phyloP scores from a whole-genome alignment of 345 rosid genomes.

The Hypericum perforatum region DNA sequence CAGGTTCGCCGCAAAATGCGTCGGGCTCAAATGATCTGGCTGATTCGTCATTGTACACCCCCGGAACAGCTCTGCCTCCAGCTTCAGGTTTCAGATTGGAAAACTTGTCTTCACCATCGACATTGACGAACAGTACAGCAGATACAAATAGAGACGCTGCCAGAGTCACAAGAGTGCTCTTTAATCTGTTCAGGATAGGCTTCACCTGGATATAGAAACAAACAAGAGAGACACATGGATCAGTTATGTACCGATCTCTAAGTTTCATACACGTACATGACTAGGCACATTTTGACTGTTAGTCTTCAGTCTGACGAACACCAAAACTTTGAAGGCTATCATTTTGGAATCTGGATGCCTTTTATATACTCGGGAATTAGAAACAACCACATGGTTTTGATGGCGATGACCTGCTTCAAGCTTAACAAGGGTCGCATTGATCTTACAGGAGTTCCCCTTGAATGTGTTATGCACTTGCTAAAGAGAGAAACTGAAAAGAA shows the following conservation, averaged over 20 bases:
- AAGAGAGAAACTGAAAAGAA: too few relatives aligned
- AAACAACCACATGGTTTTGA: too few relatives aligned
- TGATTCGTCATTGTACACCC: slow-evolving; percentile 64
- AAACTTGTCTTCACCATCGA: slow-evolving; percentile 32
- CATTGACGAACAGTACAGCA: slow-evolving; percentile 38
- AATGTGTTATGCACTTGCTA: too few relatives aligned
- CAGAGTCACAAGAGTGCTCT: slow-evolving; percentile 62
- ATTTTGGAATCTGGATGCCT: too few relatives aligned
- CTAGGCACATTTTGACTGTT: too few relatives aligned
- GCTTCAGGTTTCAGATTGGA: slow-evolving; percentile 19
- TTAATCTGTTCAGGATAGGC: slow-evolving; percentile 67
- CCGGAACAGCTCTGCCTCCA: slow-evolving; percentile 49
- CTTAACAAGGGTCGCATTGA: too few relatives aligned
- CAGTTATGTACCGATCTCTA: not conserved
- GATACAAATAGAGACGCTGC: slow-evolving; percentile 45
- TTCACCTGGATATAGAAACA: slow-evolving; percentile 44
- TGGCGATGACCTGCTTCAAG: too few relatives aligned
- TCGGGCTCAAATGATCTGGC: slow-evolving; percentile 83
- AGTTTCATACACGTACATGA: not conserved
- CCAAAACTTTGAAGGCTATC: too few relatives aligned
- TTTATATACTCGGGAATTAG: too few relatives aligned
- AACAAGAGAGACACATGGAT: not conserved
- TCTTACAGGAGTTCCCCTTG: too few relatives aligned
- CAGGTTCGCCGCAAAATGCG: slow-evolving; percentile 74
- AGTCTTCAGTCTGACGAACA: too few relatives aligned